Conservation (phyloP, 73 alveolate genomes). For the Blepharisma stoltei region DNA sequence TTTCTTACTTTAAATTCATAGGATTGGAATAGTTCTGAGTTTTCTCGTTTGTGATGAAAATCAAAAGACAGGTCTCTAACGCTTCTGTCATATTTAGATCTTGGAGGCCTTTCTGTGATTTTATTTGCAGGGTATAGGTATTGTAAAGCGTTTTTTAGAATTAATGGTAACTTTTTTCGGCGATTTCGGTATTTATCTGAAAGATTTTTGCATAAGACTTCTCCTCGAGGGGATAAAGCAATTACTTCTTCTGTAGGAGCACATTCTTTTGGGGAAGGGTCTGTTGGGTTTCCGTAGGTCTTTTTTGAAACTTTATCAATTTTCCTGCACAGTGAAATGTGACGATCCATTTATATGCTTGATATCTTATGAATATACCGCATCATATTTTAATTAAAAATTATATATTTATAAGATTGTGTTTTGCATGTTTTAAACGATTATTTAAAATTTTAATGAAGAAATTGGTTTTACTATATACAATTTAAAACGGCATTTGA, state of each 20-base stretch:
- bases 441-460: too few relatives aligned
- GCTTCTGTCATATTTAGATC: not conserved
- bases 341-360: too few relatives aligned
- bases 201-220: too few relatives aligned
- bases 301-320: not conserved
- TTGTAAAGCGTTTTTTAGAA: not conserved
- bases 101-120: not conserved
- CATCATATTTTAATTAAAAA: too few relatives aligned
- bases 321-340: not conserved
- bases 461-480: too few relatives aligned
- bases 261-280: not conserved
- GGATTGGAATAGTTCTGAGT: too few relatives aligned
- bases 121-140: not conserved
- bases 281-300: not conserved
- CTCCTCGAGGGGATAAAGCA: constrained; percentile 20
- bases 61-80: constrained; percentile 5
- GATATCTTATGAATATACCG: too few relatives aligned
- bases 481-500: too few relatives aligned
- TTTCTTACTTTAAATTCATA: too few relatives aligned
- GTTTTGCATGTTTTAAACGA: too few relatives aligned
- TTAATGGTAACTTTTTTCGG: not conserved
- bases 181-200: not conserved
- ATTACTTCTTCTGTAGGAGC: constrained; percentile 8
- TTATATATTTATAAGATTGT: too few relatives aligned
- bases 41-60: not conserved